Base-by-base conservation (phyloP, 192 early-diverging fungal species). In the Chytriomyces hyalinus region DNA sequence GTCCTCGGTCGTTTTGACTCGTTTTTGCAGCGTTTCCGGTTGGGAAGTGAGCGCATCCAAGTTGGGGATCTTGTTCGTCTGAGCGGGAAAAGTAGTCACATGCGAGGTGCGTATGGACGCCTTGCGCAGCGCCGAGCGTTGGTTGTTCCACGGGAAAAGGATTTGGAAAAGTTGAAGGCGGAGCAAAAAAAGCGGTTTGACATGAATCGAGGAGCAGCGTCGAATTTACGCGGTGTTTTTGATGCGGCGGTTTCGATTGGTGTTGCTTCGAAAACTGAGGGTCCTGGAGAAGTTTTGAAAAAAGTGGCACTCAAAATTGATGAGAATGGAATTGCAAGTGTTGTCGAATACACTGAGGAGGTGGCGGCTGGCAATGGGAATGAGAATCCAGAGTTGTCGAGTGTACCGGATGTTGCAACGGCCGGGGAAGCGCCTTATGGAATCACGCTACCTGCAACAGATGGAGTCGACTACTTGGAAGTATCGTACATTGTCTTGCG, bases 401-500 rank as follows among this genome's bases (percentile, higher is more conserved):
- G 22, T 13, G 22, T n/a, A 5, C 17, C 57, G 2, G 22, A 22
- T 5, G 17, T n/a, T n/a, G 26, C 13, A 22, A 24, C 11, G 3
- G 64, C 11, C 1, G 11, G 17, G 1, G 36, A 64, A 10, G 22
- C 28, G n/a, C 26, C 43, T 24, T 76, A 67, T 36, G 64, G 50
- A 10, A 50, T 76, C 6, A 60, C 9, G 8, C 51, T 71, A 1
- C 75, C 75, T 11, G 17, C 61, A 36, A 65, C 65, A 45, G 75
- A 76, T 53, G 75, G 75, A 9, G 13, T 66, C 63, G 75, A 76
- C 1, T 76, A 76, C 65, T 43, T 76, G 9, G 75, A 76, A 59
- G 50, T 76, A 17, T 53, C 63, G 11, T 36, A 76, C 65, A 76
- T 76, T 28, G 48, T 68, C 48, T n/a, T 76, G 10, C 59, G 51